phyloP scores from a whole-genome alignment of 441 rosid species.

The Pelargonium cotyledonis region DNA sequence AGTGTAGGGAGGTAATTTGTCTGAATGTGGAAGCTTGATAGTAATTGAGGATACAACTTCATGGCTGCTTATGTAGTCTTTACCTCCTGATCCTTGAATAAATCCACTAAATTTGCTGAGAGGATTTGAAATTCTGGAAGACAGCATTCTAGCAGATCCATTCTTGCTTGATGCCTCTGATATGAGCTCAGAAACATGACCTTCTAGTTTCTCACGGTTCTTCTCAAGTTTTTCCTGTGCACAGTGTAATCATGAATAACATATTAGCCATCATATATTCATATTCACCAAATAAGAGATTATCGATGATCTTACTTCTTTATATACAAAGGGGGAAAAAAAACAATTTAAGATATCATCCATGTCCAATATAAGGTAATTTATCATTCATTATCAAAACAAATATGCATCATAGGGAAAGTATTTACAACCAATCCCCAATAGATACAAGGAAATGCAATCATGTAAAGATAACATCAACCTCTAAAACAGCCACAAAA shows the following conservation, averaged over 20 bases:
- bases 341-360: neutral
- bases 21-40: conserved; percentile 45
- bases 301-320: neutral
- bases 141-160: conserved; percentile 29
- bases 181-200: conserved; percentile 30
- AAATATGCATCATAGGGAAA: neutral
- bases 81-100: conserved; percentile 52
- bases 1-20: conserved; percentile 61
- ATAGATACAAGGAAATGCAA: neutral
- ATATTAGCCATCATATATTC: neutral
- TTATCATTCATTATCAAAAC: neutral
- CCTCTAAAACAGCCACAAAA: neutral
- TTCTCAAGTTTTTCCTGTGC: conserved; percentile 48
- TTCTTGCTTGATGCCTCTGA: conserved; percentile 34
- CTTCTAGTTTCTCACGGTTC: conserved; percentile 39
- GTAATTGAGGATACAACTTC: conserved; percentile 44
- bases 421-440: neutral
- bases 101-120: conserved; percentile 45
- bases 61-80: conserved; percentile 47
- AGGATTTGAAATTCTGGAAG: conserved; percentile 39
- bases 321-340: neutral
- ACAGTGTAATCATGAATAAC: conserved; percentile 12
- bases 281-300: neutral
- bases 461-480: neutral
- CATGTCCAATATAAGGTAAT: neutral